A percentile compares a stretch with the other conserved stretches of the same genome.
Evolutionary conservation across 1,284 basidiomycete genomes (phyloP).

Genomic region (Trametes polyzona): DNA sequence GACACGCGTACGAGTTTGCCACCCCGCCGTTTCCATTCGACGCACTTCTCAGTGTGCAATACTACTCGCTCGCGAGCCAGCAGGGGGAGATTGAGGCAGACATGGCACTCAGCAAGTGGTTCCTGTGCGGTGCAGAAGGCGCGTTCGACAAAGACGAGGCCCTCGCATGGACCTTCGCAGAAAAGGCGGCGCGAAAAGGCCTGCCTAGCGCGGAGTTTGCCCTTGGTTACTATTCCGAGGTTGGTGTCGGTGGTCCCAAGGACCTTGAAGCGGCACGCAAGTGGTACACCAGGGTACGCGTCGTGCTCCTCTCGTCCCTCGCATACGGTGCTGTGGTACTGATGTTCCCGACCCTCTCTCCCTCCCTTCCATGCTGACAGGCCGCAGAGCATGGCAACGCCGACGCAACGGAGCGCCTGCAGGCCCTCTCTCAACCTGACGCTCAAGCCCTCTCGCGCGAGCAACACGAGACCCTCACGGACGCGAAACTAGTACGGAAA

Average conservation of each 20-base stretch:
- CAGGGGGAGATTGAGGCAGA: slow-evolving; percentile 91
- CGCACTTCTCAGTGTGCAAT: slow-evolving; percentile 88
- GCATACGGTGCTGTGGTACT: not conserved
- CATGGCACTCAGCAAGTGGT: slow-evolving; percentile 96
- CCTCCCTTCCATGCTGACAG: no score
- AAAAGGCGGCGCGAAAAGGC: slow-evolving; percentile 84
- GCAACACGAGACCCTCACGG: slow-evolving; percentile 82
- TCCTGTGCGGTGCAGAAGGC: slow-evolving; percentile 84
- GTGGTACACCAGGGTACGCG: slow-evolving; percentile 69
- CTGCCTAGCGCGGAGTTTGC: slow-evolving; percentile 90
- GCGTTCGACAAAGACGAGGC: slow-evolving; percentile 89
- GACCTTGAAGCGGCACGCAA: slow-evolving; percentile 65
- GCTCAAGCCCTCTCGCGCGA: slow-evolving; percentile 70
- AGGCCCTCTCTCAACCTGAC: slow-evolving; percentile 63
- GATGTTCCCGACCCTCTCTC: no score
- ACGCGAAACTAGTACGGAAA: slow-evolving; percentile 80
- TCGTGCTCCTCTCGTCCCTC: not conserved
- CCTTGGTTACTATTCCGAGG: slow-evolving; percentile 91
- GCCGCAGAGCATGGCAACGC: slow-evolving; percentile 81
- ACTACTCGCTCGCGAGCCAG: slow-evolving; percentile 86
- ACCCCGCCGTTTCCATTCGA: slow-evolving; percentile 87
- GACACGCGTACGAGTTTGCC: slow-evolving; percentile 92
- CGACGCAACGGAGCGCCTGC: slow-evolving; percentile 80
- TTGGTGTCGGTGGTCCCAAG: slow-evolving; percentile 72
- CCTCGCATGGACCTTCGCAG: slow-evolving; percentile 88